These are phyloP conservation scores for Colletotrichum limetticola DNA, from an alignment of 2,329 filamentous ascomycete genomes.

Conservation along the genomic window DNA sequence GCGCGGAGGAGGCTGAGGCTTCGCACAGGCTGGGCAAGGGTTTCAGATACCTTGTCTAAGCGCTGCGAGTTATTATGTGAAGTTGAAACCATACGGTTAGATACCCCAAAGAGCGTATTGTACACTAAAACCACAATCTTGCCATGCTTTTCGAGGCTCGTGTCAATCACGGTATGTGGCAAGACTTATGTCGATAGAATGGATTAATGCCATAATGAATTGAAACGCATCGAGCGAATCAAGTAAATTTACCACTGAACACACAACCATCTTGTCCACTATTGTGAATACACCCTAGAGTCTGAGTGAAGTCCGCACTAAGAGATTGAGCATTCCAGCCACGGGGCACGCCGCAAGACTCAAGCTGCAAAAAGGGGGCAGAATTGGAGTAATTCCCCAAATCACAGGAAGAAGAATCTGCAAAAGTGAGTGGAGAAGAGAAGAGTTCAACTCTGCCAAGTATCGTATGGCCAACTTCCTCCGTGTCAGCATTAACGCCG, in stretches of 20 bases:
- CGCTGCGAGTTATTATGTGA: background rate
- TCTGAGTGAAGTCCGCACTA: background rate
- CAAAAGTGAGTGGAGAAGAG: background rate
- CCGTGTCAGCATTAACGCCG: background rate
- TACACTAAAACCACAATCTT: background rate
- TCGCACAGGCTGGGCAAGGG: conserved; percentile 57
- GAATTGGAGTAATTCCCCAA: background rate
- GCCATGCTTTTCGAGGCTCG: background rate
- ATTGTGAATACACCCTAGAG: background rate
- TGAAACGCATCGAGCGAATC: background rate
- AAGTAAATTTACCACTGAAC: background rate
- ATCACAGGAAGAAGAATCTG: background rate
- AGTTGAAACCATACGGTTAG: background rate
- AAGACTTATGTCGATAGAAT: background rate
- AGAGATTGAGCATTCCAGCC: no score
- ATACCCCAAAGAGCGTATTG: conserved; percentile 25
- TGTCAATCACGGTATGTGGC: background rate
- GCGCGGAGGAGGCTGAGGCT: conserved; percentile 54
- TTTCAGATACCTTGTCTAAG: conserved; percentile 58
- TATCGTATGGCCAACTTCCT: background rate
- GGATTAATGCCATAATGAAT: background rate
- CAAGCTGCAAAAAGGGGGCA: background rate
- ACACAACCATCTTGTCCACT: background rate
- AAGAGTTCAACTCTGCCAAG: background rate
- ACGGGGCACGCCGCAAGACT: background rate